A percentile compares a stretch with the other conserved stretches of the same genome.
These are phyloP conservation scores for Lyophyllum semitale DNA, from an alignment of 768 basidiomycete genomes.

Conservation along the genomic window DNA sequence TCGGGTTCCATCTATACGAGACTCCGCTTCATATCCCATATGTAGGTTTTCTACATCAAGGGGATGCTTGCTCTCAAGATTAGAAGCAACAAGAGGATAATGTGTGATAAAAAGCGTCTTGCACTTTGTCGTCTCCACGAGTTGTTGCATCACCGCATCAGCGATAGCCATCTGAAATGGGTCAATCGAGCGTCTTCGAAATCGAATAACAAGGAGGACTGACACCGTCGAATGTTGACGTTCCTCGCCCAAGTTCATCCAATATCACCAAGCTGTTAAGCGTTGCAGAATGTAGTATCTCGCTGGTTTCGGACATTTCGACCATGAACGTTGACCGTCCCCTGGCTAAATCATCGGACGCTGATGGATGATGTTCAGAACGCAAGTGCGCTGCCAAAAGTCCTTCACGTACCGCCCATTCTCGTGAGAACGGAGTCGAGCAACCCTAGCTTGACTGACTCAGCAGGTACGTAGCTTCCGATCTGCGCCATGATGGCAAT, in stretches of 20 bases:
- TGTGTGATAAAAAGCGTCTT: slow-evolving; percentile 94
- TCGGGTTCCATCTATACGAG: slow-evolving; percentile 68
- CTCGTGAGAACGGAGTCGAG: slow-evolving; percentile 85
- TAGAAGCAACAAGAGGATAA: slow-evolving; percentile 82
- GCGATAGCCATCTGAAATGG: slow-evolving; percentile 79
- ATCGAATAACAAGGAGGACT: slow-evolving; percentile 11
- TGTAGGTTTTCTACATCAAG: slow-evolving; percentile 73
- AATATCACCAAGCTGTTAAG: slow-evolving; percentile 81
- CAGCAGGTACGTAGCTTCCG: slow-evolving; percentile 91
- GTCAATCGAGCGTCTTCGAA: neutral
- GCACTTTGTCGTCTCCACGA: slow-evolving; percentile 58
- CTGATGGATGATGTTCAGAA: slow-evolving; percentile 34
- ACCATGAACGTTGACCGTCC: slow-evolving; percentile 97
- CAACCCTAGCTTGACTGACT: slow-evolving; percentile 70
- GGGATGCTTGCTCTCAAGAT: slow-evolving; percentile 62
- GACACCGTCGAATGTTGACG: slow-evolving; percentile 89
- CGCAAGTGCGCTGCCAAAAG: neutral
- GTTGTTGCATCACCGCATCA: slow-evolving; percentile 73
- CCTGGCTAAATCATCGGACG: slow-evolving; percentile 83
- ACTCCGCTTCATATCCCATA: slow-evolving; percentile 80
- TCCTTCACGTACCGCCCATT: slow-evolving; percentile 71
- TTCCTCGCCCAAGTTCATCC: slow-evolving; percentile 89
- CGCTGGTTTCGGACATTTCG: slow-evolving; percentile 91
- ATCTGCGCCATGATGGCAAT: slow-evolving; percentile 86
- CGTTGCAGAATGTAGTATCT: slow-evolving; percentile 81